phyloP scores from a whole-genome alignment of 2,329 filamentous ascomycete species.

The Elsinoe fawcettii region DNA sequence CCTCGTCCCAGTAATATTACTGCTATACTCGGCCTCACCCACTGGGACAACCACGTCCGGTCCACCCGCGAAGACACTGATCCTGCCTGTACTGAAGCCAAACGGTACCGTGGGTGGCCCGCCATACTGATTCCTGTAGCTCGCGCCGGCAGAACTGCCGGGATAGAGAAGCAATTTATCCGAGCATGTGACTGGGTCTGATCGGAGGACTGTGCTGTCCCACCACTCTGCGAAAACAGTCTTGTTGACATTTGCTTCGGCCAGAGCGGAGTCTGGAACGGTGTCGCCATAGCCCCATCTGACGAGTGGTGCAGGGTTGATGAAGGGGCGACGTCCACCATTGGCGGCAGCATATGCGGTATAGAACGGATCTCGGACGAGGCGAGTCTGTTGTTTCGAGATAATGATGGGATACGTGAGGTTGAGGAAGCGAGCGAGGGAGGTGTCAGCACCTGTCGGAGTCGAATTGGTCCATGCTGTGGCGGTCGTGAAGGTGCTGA shows the following conservation, averaged over 20 bases:
- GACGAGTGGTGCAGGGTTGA: constrained; percentile 42
- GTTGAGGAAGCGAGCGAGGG: constrained; percentile 34
- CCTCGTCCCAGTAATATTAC: constrained; percentile 40
- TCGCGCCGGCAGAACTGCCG: constrained; percentile 34
- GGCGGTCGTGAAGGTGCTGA: constrained; percentile 32
- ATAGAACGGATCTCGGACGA: constrained; percentile 44
- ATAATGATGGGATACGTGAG: constrained; percentile 42
- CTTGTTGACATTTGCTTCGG: constrained; percentile 43
- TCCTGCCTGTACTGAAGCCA: constrained; percentile 42
- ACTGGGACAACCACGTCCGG: constrained; percentile 42
- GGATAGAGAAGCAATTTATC: constrained; percentile 45
- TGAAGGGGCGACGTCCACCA: constrained; percentile 40
- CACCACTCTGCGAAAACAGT: constrained; percentile 45
- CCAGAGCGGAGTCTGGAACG: constrained; percentile 31
- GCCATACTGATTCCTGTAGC: constrained; percentile 40
- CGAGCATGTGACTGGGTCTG: constrained; percentile 40
- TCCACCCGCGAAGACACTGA: constrained; percentile 42
- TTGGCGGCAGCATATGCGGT: constrained; percentile 42
- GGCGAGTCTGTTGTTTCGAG: constrained; percentile 40
- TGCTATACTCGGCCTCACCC: constrained; percentile 38
- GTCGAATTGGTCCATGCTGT: constrained; percentile 31
- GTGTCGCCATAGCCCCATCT: constrained; percentile 43
- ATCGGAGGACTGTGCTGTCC: constrained; percentile 38
- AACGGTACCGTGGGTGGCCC: constrained; percentile 38
- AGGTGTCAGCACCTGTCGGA: constrained; percentile 25